These are phyloP conservation scores for Crotalaria pallida DNA, from an alignment of 306 rosid species.

Conservation along the genomic window DNA sequence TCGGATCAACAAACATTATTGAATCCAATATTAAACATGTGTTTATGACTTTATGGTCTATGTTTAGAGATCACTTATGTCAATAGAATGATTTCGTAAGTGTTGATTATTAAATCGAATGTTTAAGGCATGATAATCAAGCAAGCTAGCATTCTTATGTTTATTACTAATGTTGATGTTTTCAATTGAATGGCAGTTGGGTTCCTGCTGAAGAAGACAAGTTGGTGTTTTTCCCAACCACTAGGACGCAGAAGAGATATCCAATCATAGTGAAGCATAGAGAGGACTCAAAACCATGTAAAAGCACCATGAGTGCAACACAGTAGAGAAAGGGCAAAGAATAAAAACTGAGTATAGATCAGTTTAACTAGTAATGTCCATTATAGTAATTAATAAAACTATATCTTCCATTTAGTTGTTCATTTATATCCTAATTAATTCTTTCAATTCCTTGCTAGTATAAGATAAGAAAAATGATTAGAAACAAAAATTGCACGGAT, in stretches of 20 bases:
- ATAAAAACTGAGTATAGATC: constrained; percentile 13
- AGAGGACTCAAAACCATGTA: constrained; percentile 17
- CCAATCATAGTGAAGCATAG: constrained; percentile 64
- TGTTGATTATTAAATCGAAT: not conserved
- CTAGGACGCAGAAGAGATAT: constrained; percentile 86
- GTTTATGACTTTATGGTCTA: no score
- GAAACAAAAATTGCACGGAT: not conserved
- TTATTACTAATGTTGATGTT: constrained; percentile 1
- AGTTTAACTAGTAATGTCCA: constrained; percentile 10
- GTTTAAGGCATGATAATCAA: not conserved
- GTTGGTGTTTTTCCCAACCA: constrained; percentile 93
- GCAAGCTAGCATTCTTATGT: not conserved
- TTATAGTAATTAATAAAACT: constrained; percentile 8
- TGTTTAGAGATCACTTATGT: no score
- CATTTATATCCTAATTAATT: constrained; percentile 4
- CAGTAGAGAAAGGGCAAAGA: not conserved
- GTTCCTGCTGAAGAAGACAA: constrained; percentile 89
- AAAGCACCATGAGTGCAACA: constrained; percentile 6
- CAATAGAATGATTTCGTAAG: no score
- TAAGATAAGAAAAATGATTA: not conserved
- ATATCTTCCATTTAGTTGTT: not conserved
- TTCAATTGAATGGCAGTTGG: constrained; percentile 57
- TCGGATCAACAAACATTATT: no score
- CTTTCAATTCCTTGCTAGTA: not conserved
- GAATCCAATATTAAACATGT: no score